Base-by-base conservation (phyloP, 257 asterid genomes). In the Cruciata laevipes region DNA sequence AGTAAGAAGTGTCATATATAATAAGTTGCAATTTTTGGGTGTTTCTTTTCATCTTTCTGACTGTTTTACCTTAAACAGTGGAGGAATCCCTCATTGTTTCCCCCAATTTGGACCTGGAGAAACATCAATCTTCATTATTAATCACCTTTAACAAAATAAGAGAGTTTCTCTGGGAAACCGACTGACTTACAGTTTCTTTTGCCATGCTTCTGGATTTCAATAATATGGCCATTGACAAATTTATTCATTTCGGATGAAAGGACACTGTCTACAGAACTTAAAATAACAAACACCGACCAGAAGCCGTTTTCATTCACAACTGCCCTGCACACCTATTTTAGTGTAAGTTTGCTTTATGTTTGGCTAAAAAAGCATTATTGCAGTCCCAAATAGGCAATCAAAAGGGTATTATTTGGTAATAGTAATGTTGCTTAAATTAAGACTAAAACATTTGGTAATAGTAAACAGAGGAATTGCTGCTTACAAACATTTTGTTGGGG, bases 41-140 rank as follows among this genome's bases (percentile, higher is more conserved):
- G 18, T 13, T 20, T 31, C 10, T 8, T 23, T 60, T 58, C 51
- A 4, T 47, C 62, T 76, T 56, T 31, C 77, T 74, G 75, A 74
- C 73, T 61, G 31, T 51, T 72, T 52, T 59, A 53, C 18, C 51
- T 73, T 69, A 79, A 40, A 74, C 68, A 94, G 99, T 82, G 99
- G 97, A 75, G 99, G 97, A 79, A 80, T 94, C 74, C 99, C 99
- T 18, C 99, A 94, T 73, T 94, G 99, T 79, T 94, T 94, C 81
- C 99, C 99, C n/a, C 99, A 94, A 81, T 94, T 94, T 79, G 99
- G 99, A 69, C 99, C 99, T 38, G 99, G 99, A 20, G 69, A 77
- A 57, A 65, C 57, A 5, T 57, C 0, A 1, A 52, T 60, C 62
- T 60, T 38, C 32, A 40, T 13, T 31, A 53, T 38, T 44, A 47